phyloP scores from a whole-genome alignment of 2,329 filamentous ascomycete species.

The Colletotrichum scovillei region DNA sequence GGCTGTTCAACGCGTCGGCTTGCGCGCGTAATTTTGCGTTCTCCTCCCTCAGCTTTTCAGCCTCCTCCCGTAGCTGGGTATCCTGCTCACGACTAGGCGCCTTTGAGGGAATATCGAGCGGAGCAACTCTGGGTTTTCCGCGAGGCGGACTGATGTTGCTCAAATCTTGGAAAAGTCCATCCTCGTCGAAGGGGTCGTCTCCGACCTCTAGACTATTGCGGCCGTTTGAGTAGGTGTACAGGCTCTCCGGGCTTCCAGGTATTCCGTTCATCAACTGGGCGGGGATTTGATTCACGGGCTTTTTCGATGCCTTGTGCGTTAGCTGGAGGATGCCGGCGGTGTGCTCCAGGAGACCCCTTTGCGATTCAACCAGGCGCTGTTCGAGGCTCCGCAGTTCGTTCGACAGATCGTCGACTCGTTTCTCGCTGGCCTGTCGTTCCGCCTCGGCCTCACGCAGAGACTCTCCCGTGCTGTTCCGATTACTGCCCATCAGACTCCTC shows the following conservation, averaged over 20 bases:
- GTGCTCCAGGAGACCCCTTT: constrained; percentile 84
- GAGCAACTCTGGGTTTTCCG: constrained; percentile 50
- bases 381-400: constrained; percentile 84
- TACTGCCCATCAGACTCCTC: constrained; percentile 58
- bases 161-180: constrained; percentile 79
- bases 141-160: constrained; percentile 40
- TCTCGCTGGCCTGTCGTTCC: constrained; percentile 79
- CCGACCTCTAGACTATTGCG: constrained; percentile 67
- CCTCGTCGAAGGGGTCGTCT: constrained; percentile 79
- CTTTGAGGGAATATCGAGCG: constrained; percentile 69
- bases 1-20: constrained; percentile 45
- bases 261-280: constrained; percentile 63
- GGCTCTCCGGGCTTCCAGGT: constrained; percentile 81
- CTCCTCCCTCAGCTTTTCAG: constrained; percentile 59
- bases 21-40: constrained; percentile 51
- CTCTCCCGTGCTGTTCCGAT: constrained; percentile 60
- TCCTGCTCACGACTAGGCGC: constrained; percentile 67
- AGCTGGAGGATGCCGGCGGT: constrained; percentile 93
- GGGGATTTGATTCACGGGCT: constrained; percentile 50
- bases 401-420: constrained; percentile 87
- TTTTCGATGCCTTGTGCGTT: constrained; percentile 82
- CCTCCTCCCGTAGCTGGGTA: constrained; percentile 60
- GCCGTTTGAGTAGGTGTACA: constrained; percentile 75
- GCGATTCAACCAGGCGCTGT: constrained; percentile 78
- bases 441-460: constrained; percentile 73